Conservation (phyloP, 371 early-diverging fungal species). For the Syncephalastrum racemosum region DNA sequence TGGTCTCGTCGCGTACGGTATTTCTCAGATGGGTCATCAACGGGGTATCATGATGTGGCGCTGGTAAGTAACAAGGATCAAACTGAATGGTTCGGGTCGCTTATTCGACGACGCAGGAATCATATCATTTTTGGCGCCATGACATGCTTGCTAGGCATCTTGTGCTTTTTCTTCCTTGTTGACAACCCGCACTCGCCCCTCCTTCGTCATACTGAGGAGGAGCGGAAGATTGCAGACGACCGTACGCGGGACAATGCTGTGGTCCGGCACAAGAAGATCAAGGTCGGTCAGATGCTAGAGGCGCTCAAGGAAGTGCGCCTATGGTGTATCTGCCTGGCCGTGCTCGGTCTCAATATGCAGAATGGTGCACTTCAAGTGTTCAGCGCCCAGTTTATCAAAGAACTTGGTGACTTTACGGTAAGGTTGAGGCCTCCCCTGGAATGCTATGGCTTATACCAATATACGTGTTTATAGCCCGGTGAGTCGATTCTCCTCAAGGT, state of each 20-base stretch:
- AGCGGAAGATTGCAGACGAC: constrained; percentile 13
- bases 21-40: constrained; percentile 11
- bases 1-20: constrained; percentile 16
- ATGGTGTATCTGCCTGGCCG: constrained; percentile 12
- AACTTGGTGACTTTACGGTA: constrained; percentile 18
- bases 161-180: constrained; percentile 21
- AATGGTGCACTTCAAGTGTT: constrained; percentile 19
- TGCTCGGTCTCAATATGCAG: constrained; percentile 12
- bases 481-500: constrained; percentile 13
- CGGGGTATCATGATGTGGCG: constrained; percentile 17
- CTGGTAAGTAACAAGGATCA: constrained; percentile 10
- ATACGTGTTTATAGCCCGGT: constrained; percentile 6
- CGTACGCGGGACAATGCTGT: constrained; percentile 20
- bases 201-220: constrained; percentile 14
- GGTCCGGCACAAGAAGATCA: constrained; percentile 12
- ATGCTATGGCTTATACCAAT: background rate
- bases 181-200: constrained; percentile 12
- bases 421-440: background rate
- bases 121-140: constrained; percentile 19
- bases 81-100: too few species aligned
- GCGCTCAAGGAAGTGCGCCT: constrained; percentile 14
- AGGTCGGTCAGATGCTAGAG: constrained; percentile 18
- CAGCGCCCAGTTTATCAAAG: constrained; percentile 9
- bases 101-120: constrained; percentile 3
- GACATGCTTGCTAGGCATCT: constrained; percentile 14